Evolutionary conservation across 495 filamentous ascomycete species (phyloP), one percentile per base, ranked within the genome.

Genomic region (Xylaria bambusicola): DNA sequence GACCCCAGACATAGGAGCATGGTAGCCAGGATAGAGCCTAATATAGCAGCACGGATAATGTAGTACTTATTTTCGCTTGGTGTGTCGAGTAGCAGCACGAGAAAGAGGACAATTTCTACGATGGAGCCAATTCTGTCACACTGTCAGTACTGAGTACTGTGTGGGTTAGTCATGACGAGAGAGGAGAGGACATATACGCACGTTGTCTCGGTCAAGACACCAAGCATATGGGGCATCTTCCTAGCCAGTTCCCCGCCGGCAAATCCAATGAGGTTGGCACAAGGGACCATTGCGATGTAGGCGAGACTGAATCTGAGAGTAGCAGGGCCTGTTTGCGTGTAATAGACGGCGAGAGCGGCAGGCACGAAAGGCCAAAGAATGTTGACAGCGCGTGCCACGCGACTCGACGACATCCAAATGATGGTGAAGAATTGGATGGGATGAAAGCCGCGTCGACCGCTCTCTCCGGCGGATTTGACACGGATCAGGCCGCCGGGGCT

Each of bases 211-310:
- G 89, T 62, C 48, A 97, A 71, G 17, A 96, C 81, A 56, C 91
- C 91, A 26, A 88, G 62, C 20, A 93, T 89, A 66, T 88, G 88
- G 17, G 88, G 87, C 27, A 95, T 67, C 70, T 94, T 94, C 60
- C 88, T 80, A 1, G 89, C 87, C 59, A 96, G 72, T 68, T 95
- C 89, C 63, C 90, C 85, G 6, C 90, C 89, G 6, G 89, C 88
- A 67, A 97, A 97, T 0, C 91, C 91, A 26, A 96, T 80, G 49
- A 96, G 71, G 63, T 97, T 97, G 45, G 92, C 93, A 29, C 87
- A 86, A 2, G 92, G 93, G 4, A 97, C 82, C 87, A 98, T 97
- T 53, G 80, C 78, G 40, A 83, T 73, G 42, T 81, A 81, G 6
- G 71, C 60, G 5, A 80, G 66, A 23, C 70, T 69, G 48, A 80